phyloP scores from a whole-genome alignment of 371 early-diverging fungal species.

The Zychaea mexicana region DNA sequence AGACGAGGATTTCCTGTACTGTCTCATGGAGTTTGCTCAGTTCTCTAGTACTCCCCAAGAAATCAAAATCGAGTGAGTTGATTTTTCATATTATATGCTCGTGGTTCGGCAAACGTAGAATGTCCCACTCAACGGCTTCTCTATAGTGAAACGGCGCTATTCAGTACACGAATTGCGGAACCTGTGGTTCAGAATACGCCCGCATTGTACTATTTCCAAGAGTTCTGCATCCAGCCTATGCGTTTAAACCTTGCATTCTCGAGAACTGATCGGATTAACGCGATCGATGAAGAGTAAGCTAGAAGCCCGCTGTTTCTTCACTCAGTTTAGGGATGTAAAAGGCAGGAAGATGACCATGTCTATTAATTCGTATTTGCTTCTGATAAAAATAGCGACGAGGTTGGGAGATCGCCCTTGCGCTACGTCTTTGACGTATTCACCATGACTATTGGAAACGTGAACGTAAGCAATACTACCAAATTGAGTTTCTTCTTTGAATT shows the following conservation, averaged over 20 bases:
- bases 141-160: slow-evolving; percentile 31
- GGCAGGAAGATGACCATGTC: not conserved
- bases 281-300: slow-evolving; percentile 34
- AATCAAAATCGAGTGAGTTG: slow-evolving; percentile 20
- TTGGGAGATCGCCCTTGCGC: slow-evolving; percentile 31
- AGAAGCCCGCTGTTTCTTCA: not conserved
- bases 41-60: slow-evolving; percentile 47
- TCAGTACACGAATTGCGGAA: slow-evolving; percentile 50
- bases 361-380: slow-evolving; percentile 4
- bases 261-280: slow-evolving; percentile 62
- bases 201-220: slow-evolving; percentile 84
- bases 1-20: slow-evolving; percentile 82
- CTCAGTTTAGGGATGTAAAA: too few species aligned
- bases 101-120: not conserved
- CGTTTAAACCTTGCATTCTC: slow-evolving; percentile 84
- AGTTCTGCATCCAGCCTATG: slow-evolving; percentile 86
- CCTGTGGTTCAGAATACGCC: slow-evolving; percentile 56
- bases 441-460: slow-evolving; percentile 89
- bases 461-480: slow-evolving; percentile 41
- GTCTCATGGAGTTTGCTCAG: slow-evolving; percentile 73
- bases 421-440: slow-evolving; percentile 79
- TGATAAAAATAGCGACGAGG: slow-evolving; percentile 14
- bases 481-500: not conserved
- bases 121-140: not conserved
- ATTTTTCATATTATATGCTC: not conserved